Evolutionary conservation across 1,284 basidiomycete species (phyloP).

Genomic region (Mycosarcoma mackinlayi): DNA sequence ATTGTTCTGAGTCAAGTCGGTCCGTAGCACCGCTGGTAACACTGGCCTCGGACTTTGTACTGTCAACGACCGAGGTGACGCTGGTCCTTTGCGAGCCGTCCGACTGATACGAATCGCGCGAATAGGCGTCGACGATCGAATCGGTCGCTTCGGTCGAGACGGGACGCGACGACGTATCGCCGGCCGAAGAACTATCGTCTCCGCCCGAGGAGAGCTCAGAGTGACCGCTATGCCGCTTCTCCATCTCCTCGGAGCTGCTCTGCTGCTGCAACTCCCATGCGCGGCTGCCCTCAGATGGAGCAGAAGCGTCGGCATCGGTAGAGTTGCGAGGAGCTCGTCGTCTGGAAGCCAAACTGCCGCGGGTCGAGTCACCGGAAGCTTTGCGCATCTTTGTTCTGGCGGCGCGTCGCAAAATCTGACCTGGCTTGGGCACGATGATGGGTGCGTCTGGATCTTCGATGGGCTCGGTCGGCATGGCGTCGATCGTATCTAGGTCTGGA

Average conservation of each 20-base stretch:
- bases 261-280: constrained; percentile 43
- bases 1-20: constrained; percentile 7
- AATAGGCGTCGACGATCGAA: constrained; percentile 59
- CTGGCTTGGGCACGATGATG: constrained; percentile 86
- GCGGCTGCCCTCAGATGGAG: constrained; percentile 29
- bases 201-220: constrained; percentile 48
- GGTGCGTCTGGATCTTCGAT: constrained; percentile 85
- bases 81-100: constrained; percentile 58
- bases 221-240: constrained; percentile 50
- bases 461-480: constrained; percentile 35
- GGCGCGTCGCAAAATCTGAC: constrained; percentile 87
- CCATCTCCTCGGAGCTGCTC: constrained; percentile 35
- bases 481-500: constrained; percentile 35
- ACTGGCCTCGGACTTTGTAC: constrained; percentile 15
- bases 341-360: constrained; percentile 37
- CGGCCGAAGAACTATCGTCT: constrained; percentile 41
- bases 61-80: constrained; percentile 50
- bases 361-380: constrained; percentile 79
- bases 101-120: constrained; percentile 57
- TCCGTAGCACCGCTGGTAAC: neutral
- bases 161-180: constrained; percentile 43
- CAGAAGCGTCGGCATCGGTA: constrained; percentile 17
- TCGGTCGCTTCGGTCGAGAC: constrained; percentile 57
- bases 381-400: constrained; percentile 96
- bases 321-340: constrained; percentile 25